Base-by-base conservation (phyloP, 129 eudicot species). In the Flaveria robusta region DNA sequence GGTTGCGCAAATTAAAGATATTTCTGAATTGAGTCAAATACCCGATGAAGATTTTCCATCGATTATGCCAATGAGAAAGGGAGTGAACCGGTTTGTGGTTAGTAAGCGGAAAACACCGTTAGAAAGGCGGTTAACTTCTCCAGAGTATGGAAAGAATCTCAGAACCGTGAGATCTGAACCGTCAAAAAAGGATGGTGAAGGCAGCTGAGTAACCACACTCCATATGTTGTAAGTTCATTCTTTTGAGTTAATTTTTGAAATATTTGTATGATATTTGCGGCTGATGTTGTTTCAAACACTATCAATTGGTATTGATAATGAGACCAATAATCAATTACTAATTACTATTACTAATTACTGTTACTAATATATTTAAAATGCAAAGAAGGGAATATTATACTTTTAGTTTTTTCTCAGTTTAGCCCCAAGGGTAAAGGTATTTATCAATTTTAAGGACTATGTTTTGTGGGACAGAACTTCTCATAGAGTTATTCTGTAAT, bases 41-140 rank as follows among this genome's bases (percentile, higher is more conserved):
- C 98, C 98, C 0, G 97, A 94, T 75, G 97, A 94, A 73, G 98
- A 94, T 65, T 94, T 94, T 59, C 98, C 98, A 0, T 89, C 97
- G 43, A 94, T 94, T 70, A 94, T 94, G 97, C 98, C 97, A 19
- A 94, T 94, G 96, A 65, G 97, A 77, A 94, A 94, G 69, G 98
- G 98, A 31, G 98, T 94, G 37, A 94, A 94, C 67, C 73, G 98
- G 59, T 94, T 94, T 62, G 98, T 94, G 20, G 98, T 93, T 77
- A 93, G 98, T 83, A 93, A 93, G 90, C 79, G 98, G 77, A 93
- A 93, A 74, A 93, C 98, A 6, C 97, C 97, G 10, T 46, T 90
- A 19, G 97, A 93, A 81, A 86, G 98, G 77, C 81, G 97, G 85
- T 74, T 93, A 84, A 82, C 90, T 7, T 86, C 92, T 31, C 80